Evolutionary conservation across 106 monocot species (phyloP), one percentile per base, ranked within the genome.

Genomic region (Cymbidium sinense): DNA sequence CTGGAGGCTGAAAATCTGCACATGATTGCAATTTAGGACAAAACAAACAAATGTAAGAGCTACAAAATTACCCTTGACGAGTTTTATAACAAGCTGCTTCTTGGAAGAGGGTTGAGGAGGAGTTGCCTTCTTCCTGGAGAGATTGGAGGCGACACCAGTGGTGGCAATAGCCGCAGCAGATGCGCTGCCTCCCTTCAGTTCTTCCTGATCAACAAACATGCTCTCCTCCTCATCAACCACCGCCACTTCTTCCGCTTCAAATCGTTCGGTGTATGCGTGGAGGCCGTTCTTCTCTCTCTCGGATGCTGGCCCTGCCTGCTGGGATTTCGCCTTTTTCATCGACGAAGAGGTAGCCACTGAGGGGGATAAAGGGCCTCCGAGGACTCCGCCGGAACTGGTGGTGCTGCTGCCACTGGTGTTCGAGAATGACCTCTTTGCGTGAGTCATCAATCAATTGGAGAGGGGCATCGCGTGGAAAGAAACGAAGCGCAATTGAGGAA

Each of bases 41-140:
- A 74, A 44, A 43, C 25, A 28, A 6, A 44, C 3, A 43, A 47
- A 43, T 9, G 5, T 43, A 47, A 71, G 35, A 41, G 8, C 33
- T 67, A 64, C 11, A 31, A 6, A 67, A 8, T 67, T 67, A 77
- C 81, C 81, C 65, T 77, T 81, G 44, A 52, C 55, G 70, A 82
- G 75, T 55, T 82, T 82, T 47, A 82, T 82, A 28, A 76, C 76
- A 36, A 82, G 81, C 77, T 64, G 65, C 70, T 82, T 82, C 35
- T 77, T 82, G 25, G 65, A 51, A 19, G 77, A 39, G 27, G 81
- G 81, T 52, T 82, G 81, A 27, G 81, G 81, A 36, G 77, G 81
- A 37, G 31, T 77, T 10, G 81, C 81, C 81, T 82, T 82, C 77
- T 82, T 82, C 76, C 81, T 76, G 50, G 70, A 82, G 21, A 82